Evolutionary conservation across 2,329 filamentous ascomycete species (phyloP).

Genomic region (Elsinoe australis): DNA sequence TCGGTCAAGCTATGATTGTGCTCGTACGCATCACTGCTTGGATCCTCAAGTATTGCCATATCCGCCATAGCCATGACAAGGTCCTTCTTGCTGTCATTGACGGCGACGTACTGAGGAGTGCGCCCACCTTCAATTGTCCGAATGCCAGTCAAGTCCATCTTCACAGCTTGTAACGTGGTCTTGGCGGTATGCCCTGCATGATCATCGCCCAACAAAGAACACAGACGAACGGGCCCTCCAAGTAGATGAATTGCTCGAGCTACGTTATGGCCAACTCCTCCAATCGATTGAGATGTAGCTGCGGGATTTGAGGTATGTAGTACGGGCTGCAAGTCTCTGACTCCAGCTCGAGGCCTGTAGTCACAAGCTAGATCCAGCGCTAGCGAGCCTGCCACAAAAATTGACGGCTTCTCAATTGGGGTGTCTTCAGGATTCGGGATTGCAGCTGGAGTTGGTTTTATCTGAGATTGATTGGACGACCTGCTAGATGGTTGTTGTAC

Average conservation of each 20-base stretch:
- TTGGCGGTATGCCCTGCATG: slow-evolving; percentile 66
- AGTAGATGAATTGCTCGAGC: slow-evolving; percentile 72
- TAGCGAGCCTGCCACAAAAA: slow-evolving; percentile 86
- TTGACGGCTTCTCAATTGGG: slow-evolving; percentile 49
- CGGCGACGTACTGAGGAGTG: slow-evolving; percentile 84
- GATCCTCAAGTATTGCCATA: slow-evolving; percentile 67
- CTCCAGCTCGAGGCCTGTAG: slow-evolving; percentile 46
- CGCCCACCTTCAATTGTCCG: slow-evolving; percentile 48
- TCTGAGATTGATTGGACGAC: background rate
- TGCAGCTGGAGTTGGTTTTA: background rate
- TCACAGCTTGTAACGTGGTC: slow-evolving; percentile 54
- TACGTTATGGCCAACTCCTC: slow-evolving; percentile 88
- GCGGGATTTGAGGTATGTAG: slow-evolving; percentile 81
- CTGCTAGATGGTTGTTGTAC: slow-evolving; percentile 12
- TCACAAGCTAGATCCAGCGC: slow-evolving; percentile 85
- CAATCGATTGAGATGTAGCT: slow-evolving; percentile 70
- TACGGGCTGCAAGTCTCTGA: slow-evolving; percentile 40
- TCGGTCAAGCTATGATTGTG: background rate
- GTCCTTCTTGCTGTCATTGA: slow-evolving; percentile 77
- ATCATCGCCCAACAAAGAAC: slow-evolving; percentile 76
- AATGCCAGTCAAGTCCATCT: slow-evolving; percentile 59
- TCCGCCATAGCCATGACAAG: slow-evolving; percentile 92
- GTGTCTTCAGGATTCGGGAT: slow-evolving; percentile 12
- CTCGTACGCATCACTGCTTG: slow-evolving; percentile 33
- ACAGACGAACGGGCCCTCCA: slow-evolving; percentile 60